These are phyloP conservation scores for Gossypium turneri DNA, from an alignment of 345 rosid species.

Conservation along the genomic window DNA sequence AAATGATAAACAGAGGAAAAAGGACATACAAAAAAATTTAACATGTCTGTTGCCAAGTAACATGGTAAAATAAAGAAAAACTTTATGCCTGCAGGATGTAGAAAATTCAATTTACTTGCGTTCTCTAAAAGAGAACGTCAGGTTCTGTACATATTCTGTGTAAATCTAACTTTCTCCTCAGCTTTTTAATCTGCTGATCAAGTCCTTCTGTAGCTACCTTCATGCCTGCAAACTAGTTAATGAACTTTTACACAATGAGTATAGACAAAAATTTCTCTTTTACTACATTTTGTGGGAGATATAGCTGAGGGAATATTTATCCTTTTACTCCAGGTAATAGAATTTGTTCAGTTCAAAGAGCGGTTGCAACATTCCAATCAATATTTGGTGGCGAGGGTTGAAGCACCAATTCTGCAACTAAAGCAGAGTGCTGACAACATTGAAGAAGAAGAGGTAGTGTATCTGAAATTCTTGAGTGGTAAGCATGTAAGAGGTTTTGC, in stretches of 20 bases:
- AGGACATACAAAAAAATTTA: not conserved
- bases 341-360: conserved; percentile 94
- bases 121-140: not conserved
- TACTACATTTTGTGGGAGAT: no score
- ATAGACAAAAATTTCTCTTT: not conserved
- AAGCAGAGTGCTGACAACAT: conserved; percentile 73
- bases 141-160: not conserved
- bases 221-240: not conserved
- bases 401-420: conserved; percentile 64
- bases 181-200: not conserved
- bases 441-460: conserved; percentile 68
- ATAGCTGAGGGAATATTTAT: conserved; percentile 6
- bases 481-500: not conserved
- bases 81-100: not conserved
- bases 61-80: not conserved
- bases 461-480: conserved; percentile 5
- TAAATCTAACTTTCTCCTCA: not conserved
- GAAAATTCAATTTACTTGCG: not conserved
- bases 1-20: not conserved
- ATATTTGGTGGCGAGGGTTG: conserved; percentile 68
- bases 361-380: conserved; percentile 76
- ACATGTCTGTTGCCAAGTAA: not conserved
- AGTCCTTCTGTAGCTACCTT: not conserved
- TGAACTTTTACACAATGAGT: not conserved
- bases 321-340: conserved; percentile 64